Evolutionary conservation across 768 basidiomycete species (phyloP).

Genomic region (Boletus tylopilopsis): DNA sequence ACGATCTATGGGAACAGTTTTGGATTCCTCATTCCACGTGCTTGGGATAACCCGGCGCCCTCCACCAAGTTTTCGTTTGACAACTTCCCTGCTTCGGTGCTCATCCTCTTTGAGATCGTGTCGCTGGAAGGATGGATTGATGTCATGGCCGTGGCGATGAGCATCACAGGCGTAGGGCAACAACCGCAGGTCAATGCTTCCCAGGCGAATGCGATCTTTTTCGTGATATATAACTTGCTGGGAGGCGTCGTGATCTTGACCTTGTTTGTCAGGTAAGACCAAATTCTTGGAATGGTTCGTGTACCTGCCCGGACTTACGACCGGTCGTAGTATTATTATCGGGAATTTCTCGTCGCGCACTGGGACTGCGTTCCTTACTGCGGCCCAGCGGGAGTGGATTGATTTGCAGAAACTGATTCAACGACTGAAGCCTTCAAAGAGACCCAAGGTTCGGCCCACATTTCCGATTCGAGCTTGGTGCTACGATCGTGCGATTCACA

Average conservation of each 20-base stretch:
- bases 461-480: constrained; percentile 73
- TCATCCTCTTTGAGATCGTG: constrained; percentile 97
- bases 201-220: constrained; percentile 85
- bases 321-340: constrained; percentile 78
- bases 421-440: constrained; percentile 83
- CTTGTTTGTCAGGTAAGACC: constrained; percentile 77
- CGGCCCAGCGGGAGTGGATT: constrained; percentile 90
- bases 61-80: constrained; percentile 92
- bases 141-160: constrained; percentile 78
- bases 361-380: constrained; percentile 80
- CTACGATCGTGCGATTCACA: constrained; percentile 83
- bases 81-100: constrained; percentile 71
- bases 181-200: constrained; percentile 74
- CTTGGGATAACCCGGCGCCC: constrained; percentile 81
- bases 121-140: constrained; percentile 96
- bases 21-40: constrained; percentile 75
- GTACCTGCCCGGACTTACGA: constrained; percentile 8
- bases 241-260: constrained; percentile 89
- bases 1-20: constrained; percentile 59
- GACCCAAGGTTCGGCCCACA: constrained; percentile 61
- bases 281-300: not conserved
- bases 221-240: constrained; percentile 86
- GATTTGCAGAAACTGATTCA: constrained; percentile 86
- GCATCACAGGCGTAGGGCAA: constrained; percentile 61
- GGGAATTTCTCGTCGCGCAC: constrained; percentile 86